Conservation (phyloP, 352 stramenopile genomes). For the Globisporangium spiculum region DNA sequence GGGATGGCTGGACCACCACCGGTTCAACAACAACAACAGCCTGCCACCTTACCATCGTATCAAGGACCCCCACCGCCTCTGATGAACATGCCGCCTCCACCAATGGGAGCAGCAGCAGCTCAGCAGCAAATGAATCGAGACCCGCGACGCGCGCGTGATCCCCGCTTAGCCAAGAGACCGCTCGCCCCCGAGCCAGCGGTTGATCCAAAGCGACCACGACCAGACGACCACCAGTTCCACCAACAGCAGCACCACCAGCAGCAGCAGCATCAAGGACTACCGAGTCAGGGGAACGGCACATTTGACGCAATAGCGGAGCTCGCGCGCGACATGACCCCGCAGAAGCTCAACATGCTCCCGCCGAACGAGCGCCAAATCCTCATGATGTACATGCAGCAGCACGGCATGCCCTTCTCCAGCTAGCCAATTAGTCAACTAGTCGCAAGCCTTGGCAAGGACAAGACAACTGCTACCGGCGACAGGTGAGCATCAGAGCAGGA, state of each 20-base stretch:
- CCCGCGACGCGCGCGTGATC: conserved; percentile 51
- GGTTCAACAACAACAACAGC: conserved; percentile 3
- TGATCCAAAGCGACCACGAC: conserved; percentile 6
- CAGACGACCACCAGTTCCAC: conserved; percentile 20
- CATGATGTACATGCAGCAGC: conserved; percentile 79
- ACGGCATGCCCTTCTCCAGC: conserved; percentile 53
- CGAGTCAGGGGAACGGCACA: conserved; percentile 24
- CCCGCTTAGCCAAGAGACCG: conserved; percentile 38
- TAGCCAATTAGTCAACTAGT: conserved; percentile 2
- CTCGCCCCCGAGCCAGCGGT: conserved; percentile 3
- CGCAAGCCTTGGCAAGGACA: not conserved
- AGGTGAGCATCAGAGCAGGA: not conserved
- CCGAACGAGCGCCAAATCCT: conserved; percentile 79
- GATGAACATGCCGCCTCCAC: conserved; percentile 26
- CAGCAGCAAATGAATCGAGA: conserved; percentile 40
- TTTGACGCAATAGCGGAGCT: conserved; percentile 68
- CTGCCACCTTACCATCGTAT: not conserved
- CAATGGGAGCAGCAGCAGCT: conserved; percentile 21
- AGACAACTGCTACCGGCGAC: not conserved
- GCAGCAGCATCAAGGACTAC: not conserved
- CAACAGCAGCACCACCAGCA: conserved; percentile 7
- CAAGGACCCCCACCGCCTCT: conserved; percentile 21
- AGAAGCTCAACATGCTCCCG: conserved; percentile 78
- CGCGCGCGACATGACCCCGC: conserved; percentile 73
- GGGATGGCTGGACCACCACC: conserved; percentile 1